phyloP scores from a whole-genome alignment of 495 filamentous ascomycete genomes.

The Aspergillus cristatus region DNA sequence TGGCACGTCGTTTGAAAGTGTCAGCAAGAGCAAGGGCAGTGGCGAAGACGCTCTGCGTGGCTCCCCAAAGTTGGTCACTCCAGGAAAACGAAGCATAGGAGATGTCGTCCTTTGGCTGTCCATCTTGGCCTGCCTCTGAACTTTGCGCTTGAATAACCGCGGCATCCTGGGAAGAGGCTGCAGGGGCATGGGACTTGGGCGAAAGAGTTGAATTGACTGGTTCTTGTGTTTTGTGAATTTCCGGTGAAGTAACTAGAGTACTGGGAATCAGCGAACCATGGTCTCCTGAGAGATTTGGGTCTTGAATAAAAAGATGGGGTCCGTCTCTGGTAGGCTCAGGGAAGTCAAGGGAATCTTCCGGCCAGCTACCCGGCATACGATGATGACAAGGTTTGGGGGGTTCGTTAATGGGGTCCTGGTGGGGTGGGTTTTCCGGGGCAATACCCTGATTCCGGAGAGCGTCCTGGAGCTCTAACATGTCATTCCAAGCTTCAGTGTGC shows the following conservation, averaged over 20 bases:
- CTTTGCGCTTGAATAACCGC: too few relatives aligned
- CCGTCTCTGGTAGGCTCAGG: not conserved
- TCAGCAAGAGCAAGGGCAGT: slow-evolving; percentile 5
- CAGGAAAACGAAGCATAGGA: not conserved
- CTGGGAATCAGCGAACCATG: too few relatives aligned
- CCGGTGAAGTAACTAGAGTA: too few relatives aligned
- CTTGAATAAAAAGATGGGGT: too few relatives aligned
- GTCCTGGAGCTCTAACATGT: too few relatives aligned
- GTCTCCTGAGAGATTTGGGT: slow-evolving; percentile 3
- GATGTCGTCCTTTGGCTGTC: too few relatives aligned
- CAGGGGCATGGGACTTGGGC: too few relatives aligned
- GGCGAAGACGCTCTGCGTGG: slow-evolving; percentile 3
- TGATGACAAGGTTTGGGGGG: not conserved
- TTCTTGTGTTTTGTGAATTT: too few relatives aligned
- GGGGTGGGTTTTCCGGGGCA: not conserved
- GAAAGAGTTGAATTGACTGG: too few relatives aligned
- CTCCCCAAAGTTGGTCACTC: slow-evolving; percentile 2
- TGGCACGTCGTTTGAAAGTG: slow-evolving; percentile 3
- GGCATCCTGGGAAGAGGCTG: too few relatives aligned
- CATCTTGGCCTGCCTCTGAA: too few relatives aligned
- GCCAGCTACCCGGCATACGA: slow-evolving; percentile 9
- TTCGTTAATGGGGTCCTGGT: not conserved
- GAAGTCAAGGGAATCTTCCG: not conserved
- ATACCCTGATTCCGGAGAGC: not conserved
- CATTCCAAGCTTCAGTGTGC: too few relatives aligned